A percentile compares a stretch with the other conserved stretches of the same genome.
Conservation (phyloP, 2,329 filamentous ascomycete species). For the Verticillium longisporum region DNA sequence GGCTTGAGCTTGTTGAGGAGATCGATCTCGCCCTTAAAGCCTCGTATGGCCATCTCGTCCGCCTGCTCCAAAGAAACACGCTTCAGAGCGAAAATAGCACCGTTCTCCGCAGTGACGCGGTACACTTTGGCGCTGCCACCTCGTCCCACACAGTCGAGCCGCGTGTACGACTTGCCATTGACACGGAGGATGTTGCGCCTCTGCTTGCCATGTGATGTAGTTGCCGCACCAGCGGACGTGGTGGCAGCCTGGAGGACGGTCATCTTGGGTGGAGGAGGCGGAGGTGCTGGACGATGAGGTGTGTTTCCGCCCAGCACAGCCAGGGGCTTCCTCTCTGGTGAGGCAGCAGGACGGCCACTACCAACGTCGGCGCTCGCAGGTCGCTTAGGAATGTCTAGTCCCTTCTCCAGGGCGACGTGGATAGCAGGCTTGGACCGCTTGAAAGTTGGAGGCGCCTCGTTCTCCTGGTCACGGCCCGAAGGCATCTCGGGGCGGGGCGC, state of each 20-base stretch:
- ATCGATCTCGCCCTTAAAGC: slow-evolving; percentile 94
- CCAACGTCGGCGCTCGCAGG: slow-evolving; percentile 39
- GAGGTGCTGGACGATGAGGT: slow-evolving; percentile 69
- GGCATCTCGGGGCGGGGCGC: slow-evolving; percentile 50
- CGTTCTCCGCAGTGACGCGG: slow-evolving; percentile 93
- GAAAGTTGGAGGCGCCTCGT: slow-evolving; percentile 66
- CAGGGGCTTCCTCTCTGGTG: slow-evolving; percentile 51
- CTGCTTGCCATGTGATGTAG: slow-evolving; percentile 64
- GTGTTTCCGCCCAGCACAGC: slow-evolving; percentile 56
- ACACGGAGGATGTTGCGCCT: slow-evolving; percentile 79
- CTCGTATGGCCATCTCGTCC: slow-evolving; percentile 74
- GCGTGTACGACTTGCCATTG: slow-evolving; percentile 85
- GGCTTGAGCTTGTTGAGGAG: slow-evolving; percentile 73
- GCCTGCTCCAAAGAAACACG: slow-evolving; percentile 85
- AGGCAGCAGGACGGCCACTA: slow-evolving; percentile 26
- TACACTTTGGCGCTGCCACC: slow-evolving; percentile 94
- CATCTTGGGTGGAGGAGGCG: slow-evolving; percentile 93
- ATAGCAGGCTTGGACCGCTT: slow-evolving; percentile 52
- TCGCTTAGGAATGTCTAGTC: slow-evolving; percentile 42
- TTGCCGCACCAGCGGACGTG: slow-evolving; percentile 70
- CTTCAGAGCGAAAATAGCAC: slow-evolving; percentile 91
- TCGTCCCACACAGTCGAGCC: slow-evolving; percentile 83
- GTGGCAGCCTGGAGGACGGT: slow-evolving; percentile 90
- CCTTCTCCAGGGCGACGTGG: slow-evolving; percentile 48
- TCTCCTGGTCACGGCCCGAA: slow-evolving; percentile 76